Evolutionary conservation across 805 yeast genomes (phyloP), one percentile per base, ranked within the genome.

Genomic region (Wickerhamiella qilinensis): DNA sequence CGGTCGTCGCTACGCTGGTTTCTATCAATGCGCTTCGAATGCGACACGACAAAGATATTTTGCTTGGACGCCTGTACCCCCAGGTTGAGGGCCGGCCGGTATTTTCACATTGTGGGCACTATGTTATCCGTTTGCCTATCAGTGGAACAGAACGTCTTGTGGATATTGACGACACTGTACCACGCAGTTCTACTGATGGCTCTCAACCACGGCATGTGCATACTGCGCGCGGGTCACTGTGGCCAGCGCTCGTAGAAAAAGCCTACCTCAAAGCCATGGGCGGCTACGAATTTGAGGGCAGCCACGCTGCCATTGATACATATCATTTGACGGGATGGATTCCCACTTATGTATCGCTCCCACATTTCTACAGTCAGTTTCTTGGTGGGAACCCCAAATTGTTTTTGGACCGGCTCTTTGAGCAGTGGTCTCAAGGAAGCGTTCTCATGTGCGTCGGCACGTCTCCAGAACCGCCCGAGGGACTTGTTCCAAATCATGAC

Each of bases 221-320:
- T 11, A 38, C 44, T 1, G 4, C 7, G 19, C 17, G 22, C 9
- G 41, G 41, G 6, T 28, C 37, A 4, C 20, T 46, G 3, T 76
- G 84, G 80, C 86, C 86, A 0, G 78, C 82, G 0, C 46, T 82
- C n/a, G 45, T 81, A 1, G 94, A 85, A 54, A 75, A 79, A 48
- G 91, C 93, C 0, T 79, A 72, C 49, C 58, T 84, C 42, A 71
- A 71, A 47, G 53, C 77, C 0, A 55, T 65, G 56, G 71, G 73
- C 1, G 78, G 83, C 3, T 77, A 77, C 47, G 60, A 61, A n/a
- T 69, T 74, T 35, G 49, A 53, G 1, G 95, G 95, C 0, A 82
- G 94, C 0, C 82, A 84, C 52, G 71, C 81, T 50, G 78, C 79
- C 2, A 60, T 67, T 12, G 94, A 81, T 49, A 68, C 80, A 0